These are phyloP conservation scores for Ophiostoma piceae DNA, from an alignment of 2,329 filamentous ascomycete species.

Conservation along the genomic window DNA sequence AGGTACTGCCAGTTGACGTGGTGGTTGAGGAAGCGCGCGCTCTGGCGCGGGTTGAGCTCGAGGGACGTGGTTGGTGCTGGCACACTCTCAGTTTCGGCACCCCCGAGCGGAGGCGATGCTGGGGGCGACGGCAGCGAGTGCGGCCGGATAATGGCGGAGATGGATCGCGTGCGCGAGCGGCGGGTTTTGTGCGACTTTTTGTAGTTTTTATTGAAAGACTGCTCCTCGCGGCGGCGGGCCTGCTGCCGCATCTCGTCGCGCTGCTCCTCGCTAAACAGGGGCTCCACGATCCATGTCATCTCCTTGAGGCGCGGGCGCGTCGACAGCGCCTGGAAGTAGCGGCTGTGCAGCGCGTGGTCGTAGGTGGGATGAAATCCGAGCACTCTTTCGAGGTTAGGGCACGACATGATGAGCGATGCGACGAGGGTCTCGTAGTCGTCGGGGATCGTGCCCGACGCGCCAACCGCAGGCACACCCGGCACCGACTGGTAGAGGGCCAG, in stretches of 20 bases:
- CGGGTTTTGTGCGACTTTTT: neutral
- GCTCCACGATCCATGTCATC: slow-evolving; percentile 55
- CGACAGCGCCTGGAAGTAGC: slow-evolving; percentile 55
- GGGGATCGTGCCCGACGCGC: slow-evolving; percentile 31
- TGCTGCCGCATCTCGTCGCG: slow-evolving; percentile 14
- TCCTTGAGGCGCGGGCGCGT: slow-evolving; percentile 52
- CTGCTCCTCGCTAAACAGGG: slow-evolving; percentile 33
- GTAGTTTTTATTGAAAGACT: neutral
- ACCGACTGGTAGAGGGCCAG: slow-evolving; percentile 31
- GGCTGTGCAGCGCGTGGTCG: slow-evolving; percentile 48
- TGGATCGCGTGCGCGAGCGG: slow-evolving; percentile 20
- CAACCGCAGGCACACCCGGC: neutral
- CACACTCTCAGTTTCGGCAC: neutral
- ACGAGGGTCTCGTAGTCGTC: slow-evolving; percentile 54
- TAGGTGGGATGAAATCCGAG: slow-evolving; percentile 51
- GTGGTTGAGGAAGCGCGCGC: slow-evolving; percentile 35
- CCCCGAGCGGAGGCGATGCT: neutral
- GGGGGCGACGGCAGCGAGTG: slow-evolving; percentile 20
- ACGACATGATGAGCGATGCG: slow-evolving; percentile 58
- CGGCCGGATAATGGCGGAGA: slow-evolving; percentile 19
- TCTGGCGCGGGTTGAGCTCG: slow-evolving; percentile 37
- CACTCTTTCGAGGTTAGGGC: slow-evolving; percentile 58
- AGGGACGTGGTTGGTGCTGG: neutral
- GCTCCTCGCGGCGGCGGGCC: neutral
- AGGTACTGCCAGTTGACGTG: slow-evolving; percentile 54